Percentiles rank a stretch among this genome's conserved stretches.
Conservation (phyloP, 257 asterid genomes). For the Eustoma russellianum region DNA sequence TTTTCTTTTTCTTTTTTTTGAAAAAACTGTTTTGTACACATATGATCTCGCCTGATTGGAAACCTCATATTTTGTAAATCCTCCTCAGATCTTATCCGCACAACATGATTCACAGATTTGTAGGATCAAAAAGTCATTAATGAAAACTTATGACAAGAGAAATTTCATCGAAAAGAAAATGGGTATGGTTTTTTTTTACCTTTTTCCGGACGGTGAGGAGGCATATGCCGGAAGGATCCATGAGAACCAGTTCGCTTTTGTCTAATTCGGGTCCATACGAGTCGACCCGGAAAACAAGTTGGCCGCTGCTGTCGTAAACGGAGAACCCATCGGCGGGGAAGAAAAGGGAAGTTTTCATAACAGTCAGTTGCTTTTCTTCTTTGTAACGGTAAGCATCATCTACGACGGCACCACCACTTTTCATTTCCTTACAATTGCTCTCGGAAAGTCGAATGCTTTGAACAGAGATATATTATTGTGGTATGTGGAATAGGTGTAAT, state of each 20-base stretch:
- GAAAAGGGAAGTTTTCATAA: constrained; percentile 55
- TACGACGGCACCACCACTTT: constrained; percentile 29
- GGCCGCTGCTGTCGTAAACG: constrained; percentile 50
- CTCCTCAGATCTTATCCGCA: no score
- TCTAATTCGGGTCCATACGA: constrained; percentile 47
- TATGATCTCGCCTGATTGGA: no score
- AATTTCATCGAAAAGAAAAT: no score
- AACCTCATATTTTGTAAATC: no score
- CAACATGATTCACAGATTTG: no score
- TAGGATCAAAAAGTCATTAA: no score
- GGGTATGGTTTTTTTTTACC: constrained; percentile 19
- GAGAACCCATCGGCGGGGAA: constrained; percentile 73
- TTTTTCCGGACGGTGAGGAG: constrained; percentile 74
- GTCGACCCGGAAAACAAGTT: constrained; percentile 63
- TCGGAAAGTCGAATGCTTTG: not conserved
- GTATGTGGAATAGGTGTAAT: no score
- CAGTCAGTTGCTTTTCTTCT: constrained; percentile 55
- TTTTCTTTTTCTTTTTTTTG: no score
- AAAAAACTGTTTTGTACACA: no score
- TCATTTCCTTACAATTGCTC: not conserved
- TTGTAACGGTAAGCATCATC: constrained; percentile 30
- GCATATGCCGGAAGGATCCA: constrained; percentile 62
- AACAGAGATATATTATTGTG: no score
- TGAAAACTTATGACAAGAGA: no score
- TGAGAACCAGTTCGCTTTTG: constrained; percentile 48